Evolutionary conservation across 768 basidiomycete genomes (phyloP).

Genomic region (Suillus spraguei): DNA sequence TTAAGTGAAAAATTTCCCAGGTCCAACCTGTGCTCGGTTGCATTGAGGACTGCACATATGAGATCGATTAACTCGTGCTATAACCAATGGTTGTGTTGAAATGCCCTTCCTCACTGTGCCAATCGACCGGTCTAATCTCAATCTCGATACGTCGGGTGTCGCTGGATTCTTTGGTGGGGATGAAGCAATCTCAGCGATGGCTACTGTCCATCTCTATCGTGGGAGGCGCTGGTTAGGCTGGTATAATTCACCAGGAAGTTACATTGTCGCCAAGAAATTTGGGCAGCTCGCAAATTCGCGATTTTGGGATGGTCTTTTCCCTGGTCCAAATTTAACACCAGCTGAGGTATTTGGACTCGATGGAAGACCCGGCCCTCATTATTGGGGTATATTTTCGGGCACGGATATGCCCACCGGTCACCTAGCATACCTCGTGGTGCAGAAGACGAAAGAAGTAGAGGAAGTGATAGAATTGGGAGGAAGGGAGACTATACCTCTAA

Average conservation of each 20-base stretch:
- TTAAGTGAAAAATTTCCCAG: not conserved
- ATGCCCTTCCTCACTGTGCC: not conserved
- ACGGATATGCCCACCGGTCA: constrained; percentile 25
- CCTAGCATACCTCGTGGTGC: constrained; percentile 24
- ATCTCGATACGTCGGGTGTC: constrained; percentile 31
- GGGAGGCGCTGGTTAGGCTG: constrained; percentile 38
- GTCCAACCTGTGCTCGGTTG: not conserved
- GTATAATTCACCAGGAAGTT: constrained; percentile 40
- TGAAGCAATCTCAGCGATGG: constrained; percentile 38
- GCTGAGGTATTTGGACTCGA: constrained; percentile 28
- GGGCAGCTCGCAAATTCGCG: constrained; percentile 28
- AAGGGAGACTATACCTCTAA: constrained; percentile 21
- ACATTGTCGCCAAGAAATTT: constrained; percentile 33
- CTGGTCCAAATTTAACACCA: constrained; percentile 22
- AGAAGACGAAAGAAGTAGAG: constrained; percentile 14
- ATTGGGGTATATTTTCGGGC: constrained; percentile 27
- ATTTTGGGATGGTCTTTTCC: constrained; percentile 30
- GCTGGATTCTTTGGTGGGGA: constrained; percentile 39
- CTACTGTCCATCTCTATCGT: constrained; percentile 34
- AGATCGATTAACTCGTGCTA: not conserved
- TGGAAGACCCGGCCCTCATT: constrained; percentile 31
- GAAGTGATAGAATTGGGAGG: constrained; percentile 18
- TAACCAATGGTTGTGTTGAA: not conserved
- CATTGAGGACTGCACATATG: not conserved
- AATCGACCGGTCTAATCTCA: constrained; percentile 13